Conservation (phyloP, 225 moss, liverwort and hornwort species). For the Lunularia cruciata region DNA sequence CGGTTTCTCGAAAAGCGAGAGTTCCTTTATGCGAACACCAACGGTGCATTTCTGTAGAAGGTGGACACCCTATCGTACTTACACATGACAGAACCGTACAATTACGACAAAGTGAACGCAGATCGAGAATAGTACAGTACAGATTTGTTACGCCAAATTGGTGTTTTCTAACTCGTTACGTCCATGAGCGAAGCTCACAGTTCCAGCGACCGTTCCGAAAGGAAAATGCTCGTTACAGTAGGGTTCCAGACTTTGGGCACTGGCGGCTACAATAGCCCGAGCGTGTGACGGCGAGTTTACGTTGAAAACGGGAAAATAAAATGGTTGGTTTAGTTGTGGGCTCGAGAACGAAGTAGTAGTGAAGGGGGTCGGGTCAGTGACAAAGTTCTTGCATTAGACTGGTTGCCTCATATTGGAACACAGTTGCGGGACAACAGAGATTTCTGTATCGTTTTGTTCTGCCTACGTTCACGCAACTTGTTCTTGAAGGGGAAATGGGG, state of each 20-base stretch:
- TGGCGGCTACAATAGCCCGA: not conserved
- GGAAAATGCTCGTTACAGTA: not conserved
- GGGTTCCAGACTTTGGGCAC: conserved; percentile 11
- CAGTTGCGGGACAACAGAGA: not conserved
- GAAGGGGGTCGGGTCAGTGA: not conserved
- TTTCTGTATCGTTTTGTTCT: not conserved
- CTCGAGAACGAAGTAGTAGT: not conserved
- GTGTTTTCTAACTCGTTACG: no score
- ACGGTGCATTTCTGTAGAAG: no score
- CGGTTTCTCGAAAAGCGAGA: no score
- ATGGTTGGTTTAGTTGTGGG: not conserved
- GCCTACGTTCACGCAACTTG: not conserved
- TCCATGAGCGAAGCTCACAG: no score
- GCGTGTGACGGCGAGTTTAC: not conserved
- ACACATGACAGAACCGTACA: no score
- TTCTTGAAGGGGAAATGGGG: not conserved
- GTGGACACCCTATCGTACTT: no score
- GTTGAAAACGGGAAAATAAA: conserved; percentile 8
- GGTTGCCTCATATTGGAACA: not conserved
- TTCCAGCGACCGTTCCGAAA: not conserved
- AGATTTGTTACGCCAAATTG: no score
- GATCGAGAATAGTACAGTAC: no score
- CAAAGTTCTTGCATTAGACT: not conserved
- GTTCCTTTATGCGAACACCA: no score
- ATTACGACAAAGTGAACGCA: no score